Evolutionary conservation across 768 basidiomycete genomes (phyloP).

Genomic region (Podaxis sp.): DNA sequence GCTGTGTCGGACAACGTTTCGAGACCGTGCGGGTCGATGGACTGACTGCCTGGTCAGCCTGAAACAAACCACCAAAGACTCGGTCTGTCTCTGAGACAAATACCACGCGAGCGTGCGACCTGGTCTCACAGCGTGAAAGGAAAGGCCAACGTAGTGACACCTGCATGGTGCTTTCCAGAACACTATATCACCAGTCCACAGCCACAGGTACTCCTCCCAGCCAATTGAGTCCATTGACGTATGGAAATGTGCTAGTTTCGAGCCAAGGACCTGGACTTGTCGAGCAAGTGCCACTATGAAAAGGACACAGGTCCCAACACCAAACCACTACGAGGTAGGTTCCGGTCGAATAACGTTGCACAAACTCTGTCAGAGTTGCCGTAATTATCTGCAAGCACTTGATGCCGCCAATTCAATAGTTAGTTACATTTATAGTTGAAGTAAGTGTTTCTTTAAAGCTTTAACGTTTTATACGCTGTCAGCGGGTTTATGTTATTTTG

Average conservation of each 20-base stretch:
- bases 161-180: background rate
- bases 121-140: background rate
- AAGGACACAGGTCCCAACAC: background rate
- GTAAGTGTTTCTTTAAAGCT: background rate
- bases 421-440: background rate
- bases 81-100: background rate
- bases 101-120: background rate
- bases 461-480: background rate
- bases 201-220: background rate
- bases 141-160: background rate
- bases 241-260: background rate
- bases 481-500: background rate
- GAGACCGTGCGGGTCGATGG: background rate
- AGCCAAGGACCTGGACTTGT: background rate
- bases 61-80: background rate
- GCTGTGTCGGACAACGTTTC: background rate
- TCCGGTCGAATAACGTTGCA: background rate
- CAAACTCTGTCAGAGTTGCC: background rate
- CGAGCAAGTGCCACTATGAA: background rate
- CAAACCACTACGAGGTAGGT: background rate
- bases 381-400: background rate
- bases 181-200: background rate
- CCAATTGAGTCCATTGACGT: background rate
- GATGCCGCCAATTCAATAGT: background rate
- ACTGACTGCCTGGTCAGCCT: background rate